phyloP scores from a whole-genome alignment of 228 moss, liverwort and hornwort genomes.

The Sphagnum fallax region DNA sequence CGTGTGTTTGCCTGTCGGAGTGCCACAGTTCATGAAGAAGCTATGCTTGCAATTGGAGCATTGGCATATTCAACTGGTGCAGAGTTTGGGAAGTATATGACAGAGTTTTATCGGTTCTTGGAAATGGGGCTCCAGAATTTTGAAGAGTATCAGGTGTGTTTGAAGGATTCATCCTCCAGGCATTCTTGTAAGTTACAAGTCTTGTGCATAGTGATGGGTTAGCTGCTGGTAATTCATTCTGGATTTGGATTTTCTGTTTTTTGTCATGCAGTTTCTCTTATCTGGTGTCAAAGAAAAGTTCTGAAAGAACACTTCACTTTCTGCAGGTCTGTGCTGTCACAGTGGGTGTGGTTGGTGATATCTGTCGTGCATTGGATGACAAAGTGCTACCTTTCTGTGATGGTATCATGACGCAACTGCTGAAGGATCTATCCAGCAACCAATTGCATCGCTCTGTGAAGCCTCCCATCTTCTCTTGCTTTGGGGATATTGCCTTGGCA shows the following conservation, averaged over 20 bases:
- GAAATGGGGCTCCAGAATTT: conserved; percentile 98
- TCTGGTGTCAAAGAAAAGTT: no score
- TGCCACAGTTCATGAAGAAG: conserved; percentile 98
- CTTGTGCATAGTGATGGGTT: no score
- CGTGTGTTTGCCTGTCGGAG: conserved; percentile 87
- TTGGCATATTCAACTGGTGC: conserved; percentile 88
- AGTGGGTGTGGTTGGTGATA: conserved; percentile 95
- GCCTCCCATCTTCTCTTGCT: conserved; percentile 97
- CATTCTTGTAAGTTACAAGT: no score
- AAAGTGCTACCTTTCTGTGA: conserved; percentile 88
- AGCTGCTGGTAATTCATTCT: no score
- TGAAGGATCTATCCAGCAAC: conserved; percentile 98
- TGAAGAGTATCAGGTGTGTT: conserved; percentile 79
- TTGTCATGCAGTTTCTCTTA: no score
- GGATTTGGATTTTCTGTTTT: no score
- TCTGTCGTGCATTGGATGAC: conserved; percentile 93
- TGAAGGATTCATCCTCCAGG: no score
- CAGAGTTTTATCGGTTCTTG: conserved; percentile 87
- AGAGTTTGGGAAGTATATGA: conserved; percentile 95
- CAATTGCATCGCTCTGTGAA: conserved; percentile 97
- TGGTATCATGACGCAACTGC: conserved; percentile 95
- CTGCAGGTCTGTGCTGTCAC: conserved; percentile 88
- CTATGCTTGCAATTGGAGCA: conserved; percentile 97
- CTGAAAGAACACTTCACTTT: no score
- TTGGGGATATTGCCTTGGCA: conserved; percentile 95